A percentile compares a stretch with the other conserved stretches of the same genome.
Evolutionary conservation across 305 asterid species (phyloP).

Genomic region (Plantago rigida): DNA sequence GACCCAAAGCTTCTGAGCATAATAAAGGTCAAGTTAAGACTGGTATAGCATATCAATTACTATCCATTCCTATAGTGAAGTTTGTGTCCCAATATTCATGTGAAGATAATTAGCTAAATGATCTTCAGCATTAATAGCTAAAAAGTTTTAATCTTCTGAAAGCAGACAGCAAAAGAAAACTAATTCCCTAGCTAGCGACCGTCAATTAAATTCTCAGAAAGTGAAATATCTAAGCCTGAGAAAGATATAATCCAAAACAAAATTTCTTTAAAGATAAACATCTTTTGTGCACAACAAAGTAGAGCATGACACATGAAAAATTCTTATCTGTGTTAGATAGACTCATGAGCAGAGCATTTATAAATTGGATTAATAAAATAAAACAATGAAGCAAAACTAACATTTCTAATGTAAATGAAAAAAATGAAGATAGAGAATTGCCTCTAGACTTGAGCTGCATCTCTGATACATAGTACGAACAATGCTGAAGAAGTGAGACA

Average conservation of each 20-base stretch:
- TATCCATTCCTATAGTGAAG: constrained; percentile 6
- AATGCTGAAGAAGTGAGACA: constrained; percentile 59
- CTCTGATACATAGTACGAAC: constrained; percentile 69
- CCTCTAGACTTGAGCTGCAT: constrained; percentile 81
- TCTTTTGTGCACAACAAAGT: constrained; percentile 3
- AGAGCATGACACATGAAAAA: too few relatives aligned
- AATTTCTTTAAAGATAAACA: not conserved
- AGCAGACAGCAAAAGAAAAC: not conserved
- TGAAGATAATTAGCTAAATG: too few relatives aligned
- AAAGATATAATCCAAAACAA: constrained; percentile 1
- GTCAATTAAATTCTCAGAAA: not conserved
- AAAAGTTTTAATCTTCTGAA: not conserved
- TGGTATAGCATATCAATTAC: constrained; percentile 2
- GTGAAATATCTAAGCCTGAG: not conserved
- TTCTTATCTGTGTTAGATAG: too few relatives aligned
- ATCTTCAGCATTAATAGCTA: too few relatives aligned
- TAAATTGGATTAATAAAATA: not conserved
- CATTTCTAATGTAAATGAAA: not conserved
- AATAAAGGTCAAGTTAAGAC: constrained; percentile 1
- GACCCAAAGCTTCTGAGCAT: constrained; percentile 5
- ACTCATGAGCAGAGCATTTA: too few relatives aligned
- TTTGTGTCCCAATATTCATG: not conserved
- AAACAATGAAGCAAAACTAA: not conserved
- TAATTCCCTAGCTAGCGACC: not conserved
- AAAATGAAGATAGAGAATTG: constrained; percentile 23